Conservation (phyloP, 1,284 basidiomycete genomes). For the Trametes versicolor region DNA sequence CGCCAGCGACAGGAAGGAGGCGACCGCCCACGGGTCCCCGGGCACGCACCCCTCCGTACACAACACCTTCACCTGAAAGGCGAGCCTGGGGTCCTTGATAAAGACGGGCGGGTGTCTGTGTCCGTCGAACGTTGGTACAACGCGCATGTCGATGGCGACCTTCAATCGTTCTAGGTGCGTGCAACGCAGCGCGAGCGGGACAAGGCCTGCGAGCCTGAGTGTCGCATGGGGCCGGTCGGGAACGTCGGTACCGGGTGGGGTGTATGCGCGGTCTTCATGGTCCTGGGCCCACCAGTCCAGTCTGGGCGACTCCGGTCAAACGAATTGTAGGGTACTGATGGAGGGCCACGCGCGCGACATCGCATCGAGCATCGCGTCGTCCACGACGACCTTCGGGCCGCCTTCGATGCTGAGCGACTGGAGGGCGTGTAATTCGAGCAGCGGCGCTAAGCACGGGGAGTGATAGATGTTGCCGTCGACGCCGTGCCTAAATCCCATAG, state of each 20-base stretch:
- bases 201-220: slow-evolving; percentile 7
- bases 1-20: slow-evolving; percentile 1
- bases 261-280: background rate
- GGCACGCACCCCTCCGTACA: background rate
- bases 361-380: background rate
- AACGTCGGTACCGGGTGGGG: background rate
- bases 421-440: too few species aligned
- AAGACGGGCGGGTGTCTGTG: background rate
- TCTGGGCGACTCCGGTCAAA: background rate
- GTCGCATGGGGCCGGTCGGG: background rate
- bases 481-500: background rate
- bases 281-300: background rate
- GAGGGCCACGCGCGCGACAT: slow-evolving; percentile 3
- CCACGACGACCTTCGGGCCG: background rate
- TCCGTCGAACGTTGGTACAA: background rate
- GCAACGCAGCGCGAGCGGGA: background rate
- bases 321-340: background rate
- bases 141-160: background rate
- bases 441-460: too few species aligned
- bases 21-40: background rate
- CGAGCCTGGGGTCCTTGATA: background rate
- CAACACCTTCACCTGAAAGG: background rate
- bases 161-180: background rate
- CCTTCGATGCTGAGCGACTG: too few species aligned
- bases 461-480: too few species aligned